Conservation (phyloP, 2,329 filamentous ascomycete species). For the Sordariomycetes sp. region DNA sequence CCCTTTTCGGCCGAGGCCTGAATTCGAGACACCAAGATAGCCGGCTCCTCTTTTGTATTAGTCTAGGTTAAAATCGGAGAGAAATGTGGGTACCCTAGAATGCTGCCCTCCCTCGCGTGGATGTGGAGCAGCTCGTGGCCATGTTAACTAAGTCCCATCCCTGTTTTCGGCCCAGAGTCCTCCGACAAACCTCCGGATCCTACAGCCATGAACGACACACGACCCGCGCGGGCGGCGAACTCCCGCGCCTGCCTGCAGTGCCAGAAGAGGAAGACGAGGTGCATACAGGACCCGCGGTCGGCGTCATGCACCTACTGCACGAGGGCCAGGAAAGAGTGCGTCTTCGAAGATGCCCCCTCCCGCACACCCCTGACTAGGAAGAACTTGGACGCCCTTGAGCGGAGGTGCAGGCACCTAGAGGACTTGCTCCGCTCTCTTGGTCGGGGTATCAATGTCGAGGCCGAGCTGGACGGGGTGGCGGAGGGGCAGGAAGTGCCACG, state of each 20-base stretch:
- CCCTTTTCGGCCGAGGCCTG: too few relatives aligned
- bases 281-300: conserved; percentile 8
- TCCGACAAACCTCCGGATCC: background rate
- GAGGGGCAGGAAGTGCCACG: conserved; percentile 12
- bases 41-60: background rate
- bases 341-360: conserved; percentile 19
- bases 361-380: conserved; percentile 22
- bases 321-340: conserved; percentile 17
- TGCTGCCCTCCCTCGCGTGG: too few relatives aligned
- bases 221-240: conserved; percentile 5
- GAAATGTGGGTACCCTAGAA: background rate
- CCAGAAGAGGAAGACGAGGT: conserved; percentile 14
- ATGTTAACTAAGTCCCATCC: background rate
- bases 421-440: conserved; percentile 15
- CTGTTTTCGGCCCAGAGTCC: background rate
- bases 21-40: too few relatives aligned
- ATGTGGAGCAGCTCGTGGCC: too few relatives aligned
- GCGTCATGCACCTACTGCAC: conserved; percentile 16
- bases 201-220: conserved; percentile 8
- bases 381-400: conserved; percentile 21
- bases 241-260: conserved; percentile 11
- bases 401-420: conserved; percentile 15
- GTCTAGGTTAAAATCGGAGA: background rate
- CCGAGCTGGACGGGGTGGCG: conserved; percentile 5
- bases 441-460: conserved; percentile 14